Evolutionary conservation across 495 filamentous ascomycete species (phyloP), one percentile per base, ranked within the genome.

Genomic region (Cenococcum geophilum): DNA sequence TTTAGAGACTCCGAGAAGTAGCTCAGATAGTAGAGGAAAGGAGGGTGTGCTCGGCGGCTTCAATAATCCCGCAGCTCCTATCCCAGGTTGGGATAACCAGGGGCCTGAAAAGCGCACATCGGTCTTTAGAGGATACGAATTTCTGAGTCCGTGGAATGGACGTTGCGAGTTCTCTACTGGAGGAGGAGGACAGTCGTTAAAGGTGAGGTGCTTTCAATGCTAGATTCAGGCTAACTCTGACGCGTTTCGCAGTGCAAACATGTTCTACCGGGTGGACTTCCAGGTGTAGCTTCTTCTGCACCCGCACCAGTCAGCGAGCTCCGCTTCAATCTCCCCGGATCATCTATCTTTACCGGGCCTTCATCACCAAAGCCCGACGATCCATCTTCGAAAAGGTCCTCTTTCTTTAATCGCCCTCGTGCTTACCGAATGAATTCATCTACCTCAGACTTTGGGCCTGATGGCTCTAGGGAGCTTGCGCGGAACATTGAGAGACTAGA

Each of bases 61-160:
- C 45, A 49, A 49, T n/a, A 22, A 55, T 53, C 23, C 48, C 36
- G 5, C 56, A 18, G 8, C 45, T 34, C 1, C 52, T 14, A 43
- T 62, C 21, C 14, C 54, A 18, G 1, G 54, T 51, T 50, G 61
- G 21, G 58, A 62, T 22, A 58, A 59, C 23, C 58, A 62, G 27
- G 20, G 54, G 1, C 55, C 56, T 2, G 61, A 72, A 45, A 52
- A 49, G 34, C 51, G 54, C 18, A 16, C 45, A 45, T 61, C 63
- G 9, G 58, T 58, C 51, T 66, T 61, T 10, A 76, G 76, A 48
- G 78, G 76, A 6, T 88, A 85, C 73, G 73, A 82, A 12, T 95
- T 96, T 71, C 69, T 78, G 42, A 89, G 85, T n/a, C 91, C 91
- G 0, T 96, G 91, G 91, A 80, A 88, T 57, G 88, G 89, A 18